These are phyloP conservation scores for Tolypocladium tundrense DNA, from an alignment of 2,329 filamentous ascomycete species.

Conservation along the genomic window DNA sequence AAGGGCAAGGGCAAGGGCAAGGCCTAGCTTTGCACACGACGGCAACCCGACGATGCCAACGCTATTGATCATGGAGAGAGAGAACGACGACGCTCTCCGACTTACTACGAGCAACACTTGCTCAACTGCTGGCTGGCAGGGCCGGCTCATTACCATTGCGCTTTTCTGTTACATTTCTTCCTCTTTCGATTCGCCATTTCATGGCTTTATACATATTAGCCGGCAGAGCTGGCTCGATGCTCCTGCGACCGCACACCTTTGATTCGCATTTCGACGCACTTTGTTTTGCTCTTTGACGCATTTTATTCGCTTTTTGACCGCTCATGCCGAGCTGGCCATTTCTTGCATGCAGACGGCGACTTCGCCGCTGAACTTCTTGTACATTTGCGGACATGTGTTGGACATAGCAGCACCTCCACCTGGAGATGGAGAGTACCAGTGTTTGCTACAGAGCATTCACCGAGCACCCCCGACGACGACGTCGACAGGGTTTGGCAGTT, in stretches of 20 bases:
- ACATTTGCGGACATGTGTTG: not conserved
- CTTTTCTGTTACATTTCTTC: not conserved
- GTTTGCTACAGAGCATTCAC: not conserved
- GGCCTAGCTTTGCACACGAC: not conserved
- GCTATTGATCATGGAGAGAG: too few relatives aligned
- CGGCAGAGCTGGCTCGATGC: not conserved
- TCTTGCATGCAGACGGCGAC: not conserved
- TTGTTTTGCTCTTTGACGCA: not conserved
- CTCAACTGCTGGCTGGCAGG: not conserved
- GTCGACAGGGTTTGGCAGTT: not conserved
- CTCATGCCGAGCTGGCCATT: not conserved
- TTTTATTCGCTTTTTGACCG: not conserved
- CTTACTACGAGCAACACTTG: not conserved
- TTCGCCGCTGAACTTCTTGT: not conserved
- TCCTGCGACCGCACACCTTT: not conserved
- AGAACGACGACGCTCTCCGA: not conserved
- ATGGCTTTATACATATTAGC: not conserved
- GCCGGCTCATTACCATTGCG: not conserved
- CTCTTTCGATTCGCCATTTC: not conserved
- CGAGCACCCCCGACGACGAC: not conserved
- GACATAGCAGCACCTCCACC: not conserved
- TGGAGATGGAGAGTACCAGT: not conserved
- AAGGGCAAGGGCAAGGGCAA: not conserved
- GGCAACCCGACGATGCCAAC: not conserved
- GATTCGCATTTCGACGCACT: not conserved